A percentile compares a stretch with the other conserved stretches of the same genome.
Evolutionary conservation across 257 asterid species (phyloP).

Genomic region (Petunia secreta): DNA sequence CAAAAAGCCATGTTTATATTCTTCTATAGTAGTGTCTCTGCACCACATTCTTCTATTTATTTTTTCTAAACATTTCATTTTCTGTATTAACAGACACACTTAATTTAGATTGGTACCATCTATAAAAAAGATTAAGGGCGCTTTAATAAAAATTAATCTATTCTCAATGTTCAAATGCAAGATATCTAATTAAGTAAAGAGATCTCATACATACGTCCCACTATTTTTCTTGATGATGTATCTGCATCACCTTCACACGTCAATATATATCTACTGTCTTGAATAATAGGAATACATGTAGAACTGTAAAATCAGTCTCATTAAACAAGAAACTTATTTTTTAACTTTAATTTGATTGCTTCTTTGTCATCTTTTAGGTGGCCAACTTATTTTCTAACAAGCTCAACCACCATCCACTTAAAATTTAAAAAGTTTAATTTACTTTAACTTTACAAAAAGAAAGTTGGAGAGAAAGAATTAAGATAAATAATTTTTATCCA

Average conservation of each 20-base stretch:
- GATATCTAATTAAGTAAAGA: too few species aligned
- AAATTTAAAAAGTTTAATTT: background rate
- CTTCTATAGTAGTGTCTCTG: background rate
- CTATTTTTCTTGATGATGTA: background rate
- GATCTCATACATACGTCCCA: too few species aligned
- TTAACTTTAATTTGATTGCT: background rate
- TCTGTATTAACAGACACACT: too few species aligned
- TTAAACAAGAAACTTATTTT: background rate
- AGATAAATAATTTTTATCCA: constrained; percentile 12
- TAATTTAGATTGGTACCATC: too few species aligned
- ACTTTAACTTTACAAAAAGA: background rate
- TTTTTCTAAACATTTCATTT: too few species aligned
- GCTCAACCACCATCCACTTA: background rate
- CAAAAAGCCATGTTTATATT: background rate
- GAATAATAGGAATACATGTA: constrained; percentile 17
- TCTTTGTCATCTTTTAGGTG: constrained; percentile 19
- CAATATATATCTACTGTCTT: background rate
- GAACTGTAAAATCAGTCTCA: constrained; percentile 18
- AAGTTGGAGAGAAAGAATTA: background rate
- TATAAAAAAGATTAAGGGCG: too few species aligned
- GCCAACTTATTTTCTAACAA: constrained; percentile 2
- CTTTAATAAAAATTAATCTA: too few species aligned
- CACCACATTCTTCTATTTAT: background rate
- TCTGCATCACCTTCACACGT: background rate
- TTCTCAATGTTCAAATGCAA: too few species aligned